Base-by-base conservation (phyloP, 305 asterid species). In the Striga hermonthica region DNA sequence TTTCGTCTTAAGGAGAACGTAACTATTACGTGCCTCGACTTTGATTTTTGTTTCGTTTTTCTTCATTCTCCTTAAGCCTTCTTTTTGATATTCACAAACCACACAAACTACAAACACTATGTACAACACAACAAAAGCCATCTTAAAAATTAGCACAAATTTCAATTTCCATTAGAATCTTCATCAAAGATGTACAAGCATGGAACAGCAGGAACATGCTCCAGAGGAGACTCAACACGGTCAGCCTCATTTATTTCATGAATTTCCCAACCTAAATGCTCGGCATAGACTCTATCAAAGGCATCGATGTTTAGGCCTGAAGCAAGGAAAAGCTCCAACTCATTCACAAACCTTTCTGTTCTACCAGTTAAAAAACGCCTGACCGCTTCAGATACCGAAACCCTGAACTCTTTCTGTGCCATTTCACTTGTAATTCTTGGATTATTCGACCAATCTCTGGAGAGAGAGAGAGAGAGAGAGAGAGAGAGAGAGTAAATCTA, bases 251-350 rank as follows among this genome's bases (percentile, higher is more conserved):
- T 68, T 50, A 68, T 75, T 62, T 65, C 84, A 45, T 52, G 72
- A 75, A 61, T 15, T 68, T 71, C 66, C 86, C 91, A 84, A 66
- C 91, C 86, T 48, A 86, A 72, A 79, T 83, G 88, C 75, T 76
- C 75, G 28, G 66, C 57, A 74, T 79, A 86, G 14, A 76, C 86
- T 58, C 70, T 64, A 77, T 86, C 96, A 59, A 75, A 88, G 28
- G 96, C 95, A 52, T 78, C 81, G 48, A 89, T 71, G 65, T 77
- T 89, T 73, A 88, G 71, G 40, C 86, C 88, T 13, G 91, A 83
- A 31, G 86, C 88, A 45, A 89, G 63, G 82, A 88, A 89, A 41
- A 81, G 68, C 75, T 89, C 86, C 48, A 86, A 38, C 69, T 89
- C 95, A 36, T 74, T 67, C 65, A 80, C 80, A 69, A 89, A 86